A percentile compares a stretch with the other conserved stretches of the same genome.
Conservation (phyloP, 345 rosid species). For the Citrus sp. region DNA sequence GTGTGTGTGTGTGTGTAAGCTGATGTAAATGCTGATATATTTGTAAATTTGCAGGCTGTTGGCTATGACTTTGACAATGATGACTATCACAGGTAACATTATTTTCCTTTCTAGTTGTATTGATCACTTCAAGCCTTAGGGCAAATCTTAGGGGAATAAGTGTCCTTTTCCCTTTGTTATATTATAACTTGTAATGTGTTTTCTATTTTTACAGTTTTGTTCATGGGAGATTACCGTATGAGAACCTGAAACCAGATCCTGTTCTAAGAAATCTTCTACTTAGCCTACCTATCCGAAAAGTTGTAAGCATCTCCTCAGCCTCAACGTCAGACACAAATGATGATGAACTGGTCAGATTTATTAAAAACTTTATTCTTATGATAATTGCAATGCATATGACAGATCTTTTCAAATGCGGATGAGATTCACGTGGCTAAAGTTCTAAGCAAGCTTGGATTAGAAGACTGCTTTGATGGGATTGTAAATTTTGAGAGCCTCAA, state of each 20-base stretch:
- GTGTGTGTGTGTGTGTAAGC: too few relatives aligned
- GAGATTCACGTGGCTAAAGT: conserved; percentile 47
- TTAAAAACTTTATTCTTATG: background rate
- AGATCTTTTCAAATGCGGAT: conserved; percentile 66
- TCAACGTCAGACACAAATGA: background rate
- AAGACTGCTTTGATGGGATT: conserved; percentile 61
- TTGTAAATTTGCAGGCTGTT: conserved; percentile 50
- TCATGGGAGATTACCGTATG: conserved; percentile 81
- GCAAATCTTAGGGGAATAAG: too few relatives aligned
- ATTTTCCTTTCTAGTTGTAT: background rate
- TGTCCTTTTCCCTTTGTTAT: too few relatives aligned
- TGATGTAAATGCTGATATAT: background rate
- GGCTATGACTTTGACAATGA: conserved; percentile 80
- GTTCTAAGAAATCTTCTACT: conserved; percentile 64
- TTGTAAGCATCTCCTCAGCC: conserved; percentile 38
- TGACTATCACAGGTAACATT: conserved; percentile 60
- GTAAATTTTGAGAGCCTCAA: conserved; percentile 62
- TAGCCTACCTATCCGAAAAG: conserved; percentile 63
- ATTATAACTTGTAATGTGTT: background rate
- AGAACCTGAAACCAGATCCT: conserved; percentile 76
- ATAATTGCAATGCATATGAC: background rate
- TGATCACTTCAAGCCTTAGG: too few relatives aligned
- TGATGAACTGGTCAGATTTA: background rate
- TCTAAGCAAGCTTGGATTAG: conserved; percentile 50
- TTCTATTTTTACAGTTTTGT: conserved; percentile 40